Percentiles rank a stretch among this genome's conserved stretches.
These are phyloP conservation scores for Collybia sp. DNA, from an alignment of 768 basidiomycete genomes.

Conservation along the genomic window DNA sequence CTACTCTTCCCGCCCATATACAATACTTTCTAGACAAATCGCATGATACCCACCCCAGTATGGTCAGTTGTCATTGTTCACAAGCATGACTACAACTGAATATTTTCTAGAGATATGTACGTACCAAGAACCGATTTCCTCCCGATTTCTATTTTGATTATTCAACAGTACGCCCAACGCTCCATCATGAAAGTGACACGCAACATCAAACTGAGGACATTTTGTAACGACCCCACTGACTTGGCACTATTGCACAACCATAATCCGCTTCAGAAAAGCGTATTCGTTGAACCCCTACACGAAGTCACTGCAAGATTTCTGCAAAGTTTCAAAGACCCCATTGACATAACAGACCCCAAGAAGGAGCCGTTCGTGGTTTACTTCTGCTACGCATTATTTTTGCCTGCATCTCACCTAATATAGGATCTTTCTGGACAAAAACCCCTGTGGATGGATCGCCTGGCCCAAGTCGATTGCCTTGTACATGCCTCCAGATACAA, in stretches of 20 bases:
- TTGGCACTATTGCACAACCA: constrained; percentile 55
- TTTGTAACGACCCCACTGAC: constrained; percentile 49
- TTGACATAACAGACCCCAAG: constrained; percentile 28
- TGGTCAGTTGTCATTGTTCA: constrained; percentile 38
- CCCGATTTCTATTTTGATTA: constrained; percentile 5
- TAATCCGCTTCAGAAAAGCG: constrained; percentile 60
- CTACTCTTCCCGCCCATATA: constrained; percentile 43
- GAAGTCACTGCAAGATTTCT: constrained; percentile 55
- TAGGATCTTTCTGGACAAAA: constrained; percentile 53
- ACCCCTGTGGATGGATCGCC: constrained; percentile 65
- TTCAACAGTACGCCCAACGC: constrained; percentile 58
- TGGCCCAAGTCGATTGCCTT: constrained; percentile 44
- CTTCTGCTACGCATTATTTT: background rate
- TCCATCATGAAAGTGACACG: constrained; percentile 75
- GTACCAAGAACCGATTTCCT: constrained; percentile 11
- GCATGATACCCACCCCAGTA: constrained; percentile 59
- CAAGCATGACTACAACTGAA: constrained; percentile 2
- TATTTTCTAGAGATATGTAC: constrained; percentile 50
- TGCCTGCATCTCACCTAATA: constrained; percentile 1
- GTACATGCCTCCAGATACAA: constrained; percentile 42
- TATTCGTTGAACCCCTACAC: constrained; percentile 45
- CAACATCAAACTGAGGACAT: constrained; percentile 78
- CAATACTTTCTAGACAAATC: constrained; percentile 56
- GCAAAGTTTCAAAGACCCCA: constrained; percentile 45
- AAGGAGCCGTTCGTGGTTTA: constrained; percentile 39